Conservation (phyloP, 2,329 filamentous ascomycete genomes). For the Aplosporella prunicola region DNA sequence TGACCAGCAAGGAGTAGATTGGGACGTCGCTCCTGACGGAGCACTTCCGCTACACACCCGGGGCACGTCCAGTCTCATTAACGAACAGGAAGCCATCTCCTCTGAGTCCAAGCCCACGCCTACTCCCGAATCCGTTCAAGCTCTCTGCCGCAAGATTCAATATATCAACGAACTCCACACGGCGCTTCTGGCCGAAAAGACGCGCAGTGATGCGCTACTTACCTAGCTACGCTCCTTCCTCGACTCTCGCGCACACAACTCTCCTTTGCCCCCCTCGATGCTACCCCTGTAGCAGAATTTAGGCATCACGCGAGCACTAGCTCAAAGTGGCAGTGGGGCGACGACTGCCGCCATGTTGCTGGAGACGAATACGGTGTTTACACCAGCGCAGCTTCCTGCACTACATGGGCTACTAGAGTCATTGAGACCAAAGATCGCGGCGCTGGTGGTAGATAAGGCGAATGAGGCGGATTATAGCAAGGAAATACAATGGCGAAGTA, state of each 20-base stretch:
- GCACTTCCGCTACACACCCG: slow-evolving; percentile 88
- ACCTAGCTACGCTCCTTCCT: slow-evolving; percentile 52
- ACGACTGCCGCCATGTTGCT: slow-evolving; percentile 32
- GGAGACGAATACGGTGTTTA: slow-evolving; percentile 67
- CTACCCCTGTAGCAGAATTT: slow-evolving; percentile 38
- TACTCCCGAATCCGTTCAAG: slow-evolving; percentile 58
- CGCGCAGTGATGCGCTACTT: slow-evolving; percentile 63
- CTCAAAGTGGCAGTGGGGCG: slow-evolving; percentile 32
- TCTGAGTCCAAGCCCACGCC: slow-evolving; percentile 30
- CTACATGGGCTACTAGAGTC: slow-evolving; percentile 61
- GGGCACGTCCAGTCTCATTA: slow-evolving; percentile 60
- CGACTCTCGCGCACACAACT: slow-evolving; percentile 18
- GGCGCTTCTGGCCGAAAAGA: slow-evolving; percentile 59
- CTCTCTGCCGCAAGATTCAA: slow-evolving; percentile 61
- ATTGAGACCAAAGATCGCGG: slow-evolving; percentile 54
- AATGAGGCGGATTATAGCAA: too few species aligned
- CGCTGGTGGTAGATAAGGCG: slow-evolving; percentile 32
- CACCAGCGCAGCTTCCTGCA: slow-evolving; percentile 72
- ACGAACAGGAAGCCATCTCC: not conserved
- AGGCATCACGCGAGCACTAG: slow-evolving; percentile 29
- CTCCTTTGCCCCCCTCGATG: slow-evolving; percentile 48
- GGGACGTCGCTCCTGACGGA: slow-evolving; percentile 69
- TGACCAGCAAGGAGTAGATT: slow-evolving; percentile 37
- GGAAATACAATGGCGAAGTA: slow-evolving; percentile 54
- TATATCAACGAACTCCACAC: slow-evolving; percentile 69